These are phyloP conservation scores for Breynia disticha DNA, from an alignment of 441 rosid species.

Conservation along the genomic window DNA sequence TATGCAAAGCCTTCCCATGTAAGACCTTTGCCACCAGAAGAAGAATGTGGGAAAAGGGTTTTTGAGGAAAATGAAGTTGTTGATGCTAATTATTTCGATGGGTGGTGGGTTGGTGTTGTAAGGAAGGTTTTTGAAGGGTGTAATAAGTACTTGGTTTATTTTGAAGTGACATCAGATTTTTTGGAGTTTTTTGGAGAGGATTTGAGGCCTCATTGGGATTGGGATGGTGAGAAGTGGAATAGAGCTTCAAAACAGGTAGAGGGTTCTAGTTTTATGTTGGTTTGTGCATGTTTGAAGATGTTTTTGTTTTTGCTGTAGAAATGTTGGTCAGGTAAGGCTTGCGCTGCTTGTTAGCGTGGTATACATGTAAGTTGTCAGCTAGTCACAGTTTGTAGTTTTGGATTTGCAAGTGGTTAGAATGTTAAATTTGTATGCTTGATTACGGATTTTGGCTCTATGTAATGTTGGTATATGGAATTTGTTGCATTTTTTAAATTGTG, in stretches of 20 bases:
- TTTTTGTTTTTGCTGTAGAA: no score
- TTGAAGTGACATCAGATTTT: constrained; percentile 44
- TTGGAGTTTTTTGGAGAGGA: constrained; percentile 30
- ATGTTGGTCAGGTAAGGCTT: no score
- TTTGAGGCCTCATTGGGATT: constrained; percentile 52
- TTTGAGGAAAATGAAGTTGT: constrained; percentile 45
- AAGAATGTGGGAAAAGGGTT: constrained; percentile 10
- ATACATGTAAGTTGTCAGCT: no score
- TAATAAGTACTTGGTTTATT: constrained; percentile 43
- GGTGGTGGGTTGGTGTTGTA: constrained; percentile 85
- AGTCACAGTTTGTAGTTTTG: no score
- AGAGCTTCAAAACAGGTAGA: constrained; percentile 18
- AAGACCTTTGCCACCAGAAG: constrained; percentile 53
- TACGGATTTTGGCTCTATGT: no score
- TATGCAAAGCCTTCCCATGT: constrained; percentile 24
- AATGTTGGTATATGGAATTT: no score
- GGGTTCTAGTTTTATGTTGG: neutral
- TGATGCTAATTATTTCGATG: constrained; percentile 54
- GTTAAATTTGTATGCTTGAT: no score
- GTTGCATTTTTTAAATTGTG: no score
- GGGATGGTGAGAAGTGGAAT: constrained; percentile 53
- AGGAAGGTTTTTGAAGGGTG: constrained; percentile 41
- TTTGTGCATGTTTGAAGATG: neutral
- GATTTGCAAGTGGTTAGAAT: no score
- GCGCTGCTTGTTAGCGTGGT: no score